phyloP scores from a whole-genome alignment of 176 grass and related monocot species.

The Hsuehochloa calcarea region DNA sequence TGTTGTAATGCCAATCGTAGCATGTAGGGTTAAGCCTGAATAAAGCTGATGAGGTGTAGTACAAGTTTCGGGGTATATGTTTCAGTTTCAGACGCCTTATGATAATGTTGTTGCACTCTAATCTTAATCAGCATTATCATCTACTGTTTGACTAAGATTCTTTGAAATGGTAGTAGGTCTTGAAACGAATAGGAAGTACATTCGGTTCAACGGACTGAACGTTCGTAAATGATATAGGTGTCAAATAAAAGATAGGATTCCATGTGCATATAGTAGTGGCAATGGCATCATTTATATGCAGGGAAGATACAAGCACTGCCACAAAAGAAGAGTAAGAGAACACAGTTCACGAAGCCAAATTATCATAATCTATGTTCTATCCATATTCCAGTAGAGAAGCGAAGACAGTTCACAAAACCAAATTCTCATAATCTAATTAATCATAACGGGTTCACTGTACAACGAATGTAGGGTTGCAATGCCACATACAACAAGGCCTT shows the following conservation, averaged over 20 bases:
- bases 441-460: conserved; percentile 60
- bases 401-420: conserved; percentile 31
- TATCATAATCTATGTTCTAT: conserved; percentile 12
- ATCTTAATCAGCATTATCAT: neutral
- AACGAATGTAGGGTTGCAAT: conserved; percentile 51
- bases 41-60: conserved; percentile 35
- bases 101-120: neutral
- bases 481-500: conserved; percentile 34
- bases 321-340: neutral
- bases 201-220: neutral
- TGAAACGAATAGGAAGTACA: neutral
- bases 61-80: conserved; percentile 34
- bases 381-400: conserved; percentile 36
- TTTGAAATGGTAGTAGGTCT: neutral
- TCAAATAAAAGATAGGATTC: conserved; percentile 20
- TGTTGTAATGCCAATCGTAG: conserved; percentile 18
- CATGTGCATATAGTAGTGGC: conserved; percentile 21
- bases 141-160: neutral
- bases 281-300: conserved; percentile 18
- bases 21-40: conserved; percentile 7
- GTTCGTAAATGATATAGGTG: neutral
- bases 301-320: conserved; percentile 24
- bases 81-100: conserved; percentile 15
- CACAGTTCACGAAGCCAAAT: conserved; percentile 24
- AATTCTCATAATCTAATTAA: conserved; percentile 61